phyloP scores from a whole-genome alignment of 2,329 filamentous ascomycete species.

The Aspergillus ochraceus region DNA sequence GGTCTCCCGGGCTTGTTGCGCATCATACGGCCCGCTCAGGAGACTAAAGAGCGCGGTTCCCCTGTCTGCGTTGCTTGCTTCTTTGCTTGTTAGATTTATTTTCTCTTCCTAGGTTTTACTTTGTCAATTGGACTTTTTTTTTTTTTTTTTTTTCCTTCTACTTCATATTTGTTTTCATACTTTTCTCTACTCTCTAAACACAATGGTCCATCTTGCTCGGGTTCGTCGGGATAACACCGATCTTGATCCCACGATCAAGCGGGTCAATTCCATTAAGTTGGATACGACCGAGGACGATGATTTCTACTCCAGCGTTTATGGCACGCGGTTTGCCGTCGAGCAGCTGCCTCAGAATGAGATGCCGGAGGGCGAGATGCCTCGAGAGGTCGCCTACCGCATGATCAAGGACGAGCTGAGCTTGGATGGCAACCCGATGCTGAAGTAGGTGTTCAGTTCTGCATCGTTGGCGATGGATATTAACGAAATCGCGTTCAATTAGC shows the following conservation, averaged over 20 bases:
- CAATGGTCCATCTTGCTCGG: slow-evolving; percentile 44
- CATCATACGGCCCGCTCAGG: background rate
- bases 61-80: background rate
- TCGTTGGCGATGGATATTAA: background rate
- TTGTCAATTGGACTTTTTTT: background rate
- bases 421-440: slow-evolving; percentile 85
- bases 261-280: slow-evolving; percentile 50
- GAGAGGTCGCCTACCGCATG: slow-evolving; percentile 90
- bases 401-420: slow-evolving; percentile 93
- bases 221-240: slow-evolving; percentile 38
- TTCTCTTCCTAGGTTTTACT: background rate
- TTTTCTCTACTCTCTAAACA: background rate
- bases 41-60: background rate
- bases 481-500: slow-evolving; percentile 46
- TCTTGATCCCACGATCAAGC: slow-evolving; percentile 36
- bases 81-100: background rate
- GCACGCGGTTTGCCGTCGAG: slow-evolving; percentile 75
- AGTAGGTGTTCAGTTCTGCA: slow-evolving; percentile 31
- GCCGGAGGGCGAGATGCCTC: slow-evolving; percentile 87
- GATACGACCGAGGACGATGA: slow-evolving; percentile 46
- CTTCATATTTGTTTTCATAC: background rate
- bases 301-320: slow-evolving; percentile 79
- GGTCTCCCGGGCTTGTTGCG: background rate
- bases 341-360: slow-evolving; percentile 83
- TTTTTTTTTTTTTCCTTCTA: background rate